Evolutionary conservation across 345 rosid genomes (phyloP).

Genomic region (Gossypium herbaceum): DNA sequence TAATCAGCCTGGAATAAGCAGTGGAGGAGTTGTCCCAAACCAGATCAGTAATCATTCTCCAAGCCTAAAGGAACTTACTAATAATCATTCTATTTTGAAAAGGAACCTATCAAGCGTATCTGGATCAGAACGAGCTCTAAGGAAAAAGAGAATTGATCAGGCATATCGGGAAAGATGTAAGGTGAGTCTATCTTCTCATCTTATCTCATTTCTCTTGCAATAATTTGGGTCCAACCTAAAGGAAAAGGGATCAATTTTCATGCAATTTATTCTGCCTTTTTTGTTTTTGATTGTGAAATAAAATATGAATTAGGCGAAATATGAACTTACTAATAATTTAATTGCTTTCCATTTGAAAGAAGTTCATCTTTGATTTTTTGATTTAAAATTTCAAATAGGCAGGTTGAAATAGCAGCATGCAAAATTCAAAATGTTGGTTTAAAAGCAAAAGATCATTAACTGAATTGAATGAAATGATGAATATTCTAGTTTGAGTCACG

Average conservation of each 20-base stretch:
- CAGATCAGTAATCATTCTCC: constrained; percentile 3
- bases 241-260: not conserved
- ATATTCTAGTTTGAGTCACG: not conserved
- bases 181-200: not conserved
- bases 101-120: not conserved
- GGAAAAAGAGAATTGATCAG: not conserved
- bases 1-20: not conserved
- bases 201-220: not conserved
- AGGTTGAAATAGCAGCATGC: not conserved
- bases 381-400: not conserved
- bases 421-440: not conserved
- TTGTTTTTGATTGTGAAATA: not conserved
- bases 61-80: too few species aligned
- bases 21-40: not conserved
- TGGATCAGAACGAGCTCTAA: not conserved
- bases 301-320: not conserved
- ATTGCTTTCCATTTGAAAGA: not conserved
- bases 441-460: not conserved
- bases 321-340: not conserved
- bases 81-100: not conserved
- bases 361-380: not conserved
- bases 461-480: not conserved
- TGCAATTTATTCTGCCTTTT: not conserved
- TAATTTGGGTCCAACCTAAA: not conserved
- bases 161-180: constrained; percentile 1